Percentiles rank a stretch among this genome's conserved stretches.
These are phyloP conservation scores for Bruguiera parviflora DNA, from an alignment of 345 rosid genomes.

Conservation along the genomic window DNA sequence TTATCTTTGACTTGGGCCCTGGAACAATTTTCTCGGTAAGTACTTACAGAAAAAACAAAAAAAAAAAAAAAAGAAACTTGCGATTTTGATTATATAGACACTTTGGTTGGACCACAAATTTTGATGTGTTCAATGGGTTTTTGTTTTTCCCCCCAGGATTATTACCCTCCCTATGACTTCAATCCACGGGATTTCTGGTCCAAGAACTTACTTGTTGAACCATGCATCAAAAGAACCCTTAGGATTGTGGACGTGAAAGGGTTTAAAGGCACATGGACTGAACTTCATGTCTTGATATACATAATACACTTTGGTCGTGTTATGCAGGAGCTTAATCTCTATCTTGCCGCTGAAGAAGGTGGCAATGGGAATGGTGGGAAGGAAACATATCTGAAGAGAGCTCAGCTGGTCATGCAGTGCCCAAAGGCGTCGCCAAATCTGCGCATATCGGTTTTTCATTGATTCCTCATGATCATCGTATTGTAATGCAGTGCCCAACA, in stretches of 20 bases:
- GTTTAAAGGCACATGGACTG: constrained; percentile 19
- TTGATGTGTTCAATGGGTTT: not conserved
- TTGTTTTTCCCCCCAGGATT: constrained; percentile 4
- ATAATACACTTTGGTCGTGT: constrained; percentile 20
- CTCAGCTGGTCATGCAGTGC: constrained; percentile 4
- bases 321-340: constrained; percentile 27
- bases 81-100: too few species aligned
- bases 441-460: not conserved
- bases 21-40: constrained; percentile 28
- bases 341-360: not conserved
- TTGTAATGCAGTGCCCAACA: too few species aligned
- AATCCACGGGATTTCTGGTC: constrained; percentile 15
- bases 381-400: not conserved
- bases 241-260: constrained; percentile 37
- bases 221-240: constrained; percentile 29
- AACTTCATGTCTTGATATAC: constrained; percentile 21
- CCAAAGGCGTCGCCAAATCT: not conserved
- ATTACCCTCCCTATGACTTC: constrained; percentile 14
- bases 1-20: constrained; percentile 33
- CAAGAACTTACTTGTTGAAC: not conserved
- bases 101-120: too few species aligned
- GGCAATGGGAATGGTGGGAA: not conserved
- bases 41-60: not conserved
- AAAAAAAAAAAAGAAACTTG: not conserved
- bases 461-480: too few species aligned